Base-by-base conservation (phyloP, 176 grass and related monocot genomes). In the Bromus sterilis region DNA sequence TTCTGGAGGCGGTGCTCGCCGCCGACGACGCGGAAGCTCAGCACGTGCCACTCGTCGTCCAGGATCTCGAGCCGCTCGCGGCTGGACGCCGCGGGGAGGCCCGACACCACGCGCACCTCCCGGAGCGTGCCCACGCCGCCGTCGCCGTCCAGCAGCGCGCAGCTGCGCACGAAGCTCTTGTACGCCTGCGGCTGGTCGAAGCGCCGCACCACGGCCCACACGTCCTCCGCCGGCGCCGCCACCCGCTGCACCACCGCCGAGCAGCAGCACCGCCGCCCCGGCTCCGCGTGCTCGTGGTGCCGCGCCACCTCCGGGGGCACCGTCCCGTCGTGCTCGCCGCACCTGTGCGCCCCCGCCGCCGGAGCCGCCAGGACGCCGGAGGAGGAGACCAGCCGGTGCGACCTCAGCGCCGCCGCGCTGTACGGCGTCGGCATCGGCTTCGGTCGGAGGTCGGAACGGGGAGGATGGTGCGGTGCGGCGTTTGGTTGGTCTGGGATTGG, bases 181-280 rank as follows among this genome's bases (percentile, higher is more conserved):
- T 93, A 89, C 29, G 53, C 75, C 77, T 93, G 91, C 30, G 91
- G 91, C 81, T 84, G 75, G 64, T 93, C 91, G 76, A 93, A 93
- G 24, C 91, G 84, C 26, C 91, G 87, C 4, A 93, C 80, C 71
- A 93, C 87, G 7, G 91, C 87, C 91, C 91, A 93, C 34, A 93
- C 91, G 23, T 78, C 64, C 4, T 77, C 71, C 30, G 86, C 88
- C 1, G 87, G 91, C 1, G 91, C 91, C 2, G 72, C 37, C 18
- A 93, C 87, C 35, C 66, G 41, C 70, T 89, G 84, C 53, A 89
- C 80, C 71, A 86, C 76, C 9, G 72, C 91, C 23, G 91, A 93
- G 84, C 91, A 93, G 80, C 87, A 93, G 84, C 91, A 93, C 21
- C 87, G 89, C 31, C 76, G 15, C 44, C 64, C 68, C 31, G 67